Percentiles rank a stretch among this genome's conserved stretches.
These are phyloP conservation scores for Microbotryum intermedium DNA, from an alignment of 1,284 basidiomycete genomes.

Conservation along the genomic window DNA sequence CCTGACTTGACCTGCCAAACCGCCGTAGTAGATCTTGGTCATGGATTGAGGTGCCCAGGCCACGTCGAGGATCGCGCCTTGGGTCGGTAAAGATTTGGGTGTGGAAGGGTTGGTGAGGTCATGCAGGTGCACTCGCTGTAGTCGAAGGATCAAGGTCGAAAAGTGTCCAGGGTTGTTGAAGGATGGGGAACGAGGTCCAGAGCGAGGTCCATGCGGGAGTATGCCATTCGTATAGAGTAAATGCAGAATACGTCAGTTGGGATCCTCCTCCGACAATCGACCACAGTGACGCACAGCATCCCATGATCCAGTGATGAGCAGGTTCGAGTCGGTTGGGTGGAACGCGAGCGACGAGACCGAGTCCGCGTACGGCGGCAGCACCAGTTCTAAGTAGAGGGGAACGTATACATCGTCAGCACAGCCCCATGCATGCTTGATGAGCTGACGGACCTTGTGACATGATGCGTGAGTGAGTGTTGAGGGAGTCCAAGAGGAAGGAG, in stretches of 20 bases:
- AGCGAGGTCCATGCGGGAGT: not conserved
- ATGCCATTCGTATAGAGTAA: too few species aligned
- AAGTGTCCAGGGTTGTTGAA: not conserved
- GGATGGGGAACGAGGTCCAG: not conserved
- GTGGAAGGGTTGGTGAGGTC: slow-evolving; percentile 35
- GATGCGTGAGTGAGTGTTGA: not conserved
- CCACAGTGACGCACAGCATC: slow-evolving; percentile 57
- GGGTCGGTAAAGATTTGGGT: slow-evolving; percentile 39
- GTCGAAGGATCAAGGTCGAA: not conserved
- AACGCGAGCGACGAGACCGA: slow-evolving; percentile 70
- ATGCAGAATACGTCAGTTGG: not conserved
- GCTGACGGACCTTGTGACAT: not conserved
- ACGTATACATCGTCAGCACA: too few species aligned
- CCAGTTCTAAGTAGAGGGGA: not conserved
- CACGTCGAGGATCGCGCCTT: slow-evolving; percentile 41
- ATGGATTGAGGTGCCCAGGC: slow-evolving; percentile 28
- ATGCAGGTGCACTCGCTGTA: slow-evolving; percentile 41
- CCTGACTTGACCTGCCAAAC: slow-evolving; percentile 46
- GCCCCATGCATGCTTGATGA: too few species aligned
- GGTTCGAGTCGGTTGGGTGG: slow-evolving; percentile 66
- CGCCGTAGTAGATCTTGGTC: slow-evolving; percentile 40
- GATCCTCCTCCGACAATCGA: too few species aligned
- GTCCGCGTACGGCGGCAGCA: slow-evolving; percentile 61
- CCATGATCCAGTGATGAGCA: slow-evolving; percentile 75
- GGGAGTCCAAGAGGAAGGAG: too few species aligned